phyloP scores from a whole-genome alignment of 257 asterid genomes.

The Solanum lycopersicoides region DNA sequence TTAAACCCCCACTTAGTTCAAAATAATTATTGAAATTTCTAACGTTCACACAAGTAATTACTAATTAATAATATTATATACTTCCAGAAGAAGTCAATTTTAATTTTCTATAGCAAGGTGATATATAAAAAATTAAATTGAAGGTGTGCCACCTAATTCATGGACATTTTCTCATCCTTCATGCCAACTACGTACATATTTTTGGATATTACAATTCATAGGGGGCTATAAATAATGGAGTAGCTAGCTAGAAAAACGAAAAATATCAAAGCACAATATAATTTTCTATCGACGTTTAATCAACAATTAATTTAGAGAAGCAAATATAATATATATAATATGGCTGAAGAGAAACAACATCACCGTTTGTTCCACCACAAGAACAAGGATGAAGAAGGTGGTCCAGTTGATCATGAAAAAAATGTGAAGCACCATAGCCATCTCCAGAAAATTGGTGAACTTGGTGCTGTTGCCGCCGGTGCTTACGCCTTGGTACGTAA shows the following conservation, averaged over 20 bases:
- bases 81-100: background rate
- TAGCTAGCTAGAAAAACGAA: background rate
- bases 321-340: background rate
- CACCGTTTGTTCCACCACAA: slow-evolving; percentile 27
- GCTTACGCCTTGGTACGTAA: slow-evolving; percentile 12
- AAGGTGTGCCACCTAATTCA: too few relatives aligned
- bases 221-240: background rate
- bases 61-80: background rate
- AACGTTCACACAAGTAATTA: background rate
- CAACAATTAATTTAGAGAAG: background rate
- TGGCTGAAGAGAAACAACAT: slow-evolving; percentile 33
- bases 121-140: background rate
- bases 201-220: background rate
- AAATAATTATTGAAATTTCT: background rate
- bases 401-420: slow-evolving; percentile 4
- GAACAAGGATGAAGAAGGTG: slow-evolving; percentile 7
- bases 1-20: background rate
- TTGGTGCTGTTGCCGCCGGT: slow-evolving; percentile 15
- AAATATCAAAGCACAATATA: background rate
- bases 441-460: slow-evolving; percentile 4
- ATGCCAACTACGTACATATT: background rate
- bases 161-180: background rate
- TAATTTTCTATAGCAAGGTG: background rate
- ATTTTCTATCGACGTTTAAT: background rate
- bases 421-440: slow-evolving; percentile 16